These are phyloP conservation scores for Adansonia grandidieri DNA, from an alignment of 441 rosid genomes.

Conservation along the genomic window DNA sequence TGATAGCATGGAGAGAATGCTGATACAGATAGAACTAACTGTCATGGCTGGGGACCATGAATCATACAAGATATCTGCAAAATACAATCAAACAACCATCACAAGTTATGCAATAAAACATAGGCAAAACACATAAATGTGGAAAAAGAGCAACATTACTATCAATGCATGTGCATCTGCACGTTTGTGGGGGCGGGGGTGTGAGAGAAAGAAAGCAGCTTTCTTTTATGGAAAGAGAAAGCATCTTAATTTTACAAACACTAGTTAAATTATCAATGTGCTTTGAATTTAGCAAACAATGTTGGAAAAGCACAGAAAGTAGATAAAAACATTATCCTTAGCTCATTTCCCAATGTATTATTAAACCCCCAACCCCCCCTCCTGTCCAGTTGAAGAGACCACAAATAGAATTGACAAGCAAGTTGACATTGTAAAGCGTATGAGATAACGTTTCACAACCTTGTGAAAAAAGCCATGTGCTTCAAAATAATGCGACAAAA, in stretches of 20 bases:
- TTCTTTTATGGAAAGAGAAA: neutral
- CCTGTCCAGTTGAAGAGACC: neutral
- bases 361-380: neutral
- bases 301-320: slow-evolving; percentile 2
- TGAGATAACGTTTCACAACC: too few species aligned
- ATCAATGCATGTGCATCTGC: neutral
- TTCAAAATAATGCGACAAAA: slow-evolving; percentile 6
- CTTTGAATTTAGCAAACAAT: slow-evolving; percentile 11
- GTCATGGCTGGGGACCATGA: slow-evolving; percentile 99
- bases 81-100: slow-evolving; percentile 15
- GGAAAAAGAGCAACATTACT: neutral
- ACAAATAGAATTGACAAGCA: neutral
- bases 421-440: neutral
- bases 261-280: neutral
- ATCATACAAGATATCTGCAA: slow-evolving; percentile 89
- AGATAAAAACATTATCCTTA: slow-evolving; percentile 22
- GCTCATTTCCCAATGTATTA: slow-evolving; percentile 22
- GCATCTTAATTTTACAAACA: neutral
- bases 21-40: slow-evolving; percentile 95
- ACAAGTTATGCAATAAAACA: slow-evolving; percentile 16
- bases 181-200: neutral
- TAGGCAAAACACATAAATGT: neutral
- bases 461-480: neutral
- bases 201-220: neutral
- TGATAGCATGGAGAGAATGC: slow-evolving; percentile 99